Percentiles rank a stretch among this genome's conserved stretches.
Evolutionary conservation across 2,329 filamentous ascomycete genomes (phyloP).

Genomic region (Chlorencoelia australis): DNA sequence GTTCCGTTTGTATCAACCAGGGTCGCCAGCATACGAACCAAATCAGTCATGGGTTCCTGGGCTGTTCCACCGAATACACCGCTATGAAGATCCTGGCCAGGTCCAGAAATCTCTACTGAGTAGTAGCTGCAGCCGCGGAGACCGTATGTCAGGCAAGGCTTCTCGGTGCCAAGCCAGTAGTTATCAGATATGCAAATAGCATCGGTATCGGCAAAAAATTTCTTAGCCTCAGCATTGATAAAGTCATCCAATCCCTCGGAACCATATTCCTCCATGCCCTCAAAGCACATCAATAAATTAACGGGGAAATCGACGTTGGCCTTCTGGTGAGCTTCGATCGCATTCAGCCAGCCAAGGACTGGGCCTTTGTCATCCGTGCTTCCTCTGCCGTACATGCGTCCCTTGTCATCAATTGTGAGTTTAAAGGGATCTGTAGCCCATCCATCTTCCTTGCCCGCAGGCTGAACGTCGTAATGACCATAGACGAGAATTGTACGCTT

Average conservation of each 20-base stretch:
- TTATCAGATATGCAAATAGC: constrained; percentile 98
- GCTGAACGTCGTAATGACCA: constrained; percentile 98
- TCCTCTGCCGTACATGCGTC: constrained; percentile 90
- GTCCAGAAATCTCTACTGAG: constrained; percentile 79
- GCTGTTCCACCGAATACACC: constrained; percentile 95
- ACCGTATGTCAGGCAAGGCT: constrained; percentile 91
- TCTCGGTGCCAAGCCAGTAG: constrained; percentile 99
- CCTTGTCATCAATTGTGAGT: constrained; percentile 78
- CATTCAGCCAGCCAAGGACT: constrained; percentile 93
- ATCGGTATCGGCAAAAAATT: constrained; percentile 90
- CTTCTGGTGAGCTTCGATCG: constrained; percentile 95
- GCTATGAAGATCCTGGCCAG: constrained; percentile 87
- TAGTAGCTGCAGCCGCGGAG: constrained; percentile 98
- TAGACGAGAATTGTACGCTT: constrained; percentile 96
- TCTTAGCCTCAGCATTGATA: constrained; percentile 81
- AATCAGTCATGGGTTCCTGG: constrained; percentile 97
- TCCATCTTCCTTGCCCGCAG: constrained; percentile 83
- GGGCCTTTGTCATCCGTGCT: constrained; percentile 97
- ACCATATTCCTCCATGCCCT: constrained; percentile 99
- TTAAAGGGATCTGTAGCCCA: constrained; percentile 95
- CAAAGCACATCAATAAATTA: constrained; percentile 98
- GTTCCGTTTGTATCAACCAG: constrained; percentile 86
- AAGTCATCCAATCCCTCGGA: constrained; percentile 94
- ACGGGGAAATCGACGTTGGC: constrained; percentile 90
- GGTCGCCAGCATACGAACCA: constrained; percentile 70